Evolutionary conservation across 2,329 filamentous ascomycete genomes (phyloP), one percentile per base, ranked within the genome.

Genomic region (Scleromitrula shiraiana): DNA sequence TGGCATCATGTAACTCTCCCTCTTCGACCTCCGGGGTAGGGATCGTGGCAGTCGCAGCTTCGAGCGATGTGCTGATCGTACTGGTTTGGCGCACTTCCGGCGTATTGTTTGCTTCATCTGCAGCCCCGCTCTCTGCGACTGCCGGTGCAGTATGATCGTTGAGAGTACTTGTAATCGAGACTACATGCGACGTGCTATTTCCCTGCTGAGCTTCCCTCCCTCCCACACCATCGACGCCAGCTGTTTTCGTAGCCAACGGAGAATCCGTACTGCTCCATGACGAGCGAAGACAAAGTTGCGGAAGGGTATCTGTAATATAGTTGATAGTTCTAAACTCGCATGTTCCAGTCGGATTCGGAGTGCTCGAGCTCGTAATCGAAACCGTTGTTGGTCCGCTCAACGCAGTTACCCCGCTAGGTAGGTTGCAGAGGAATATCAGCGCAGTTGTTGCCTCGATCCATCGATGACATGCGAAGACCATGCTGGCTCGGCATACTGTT

Each of bases 1-100:
- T 83, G 38, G 83, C 78, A 56, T 87, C 85, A 26, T 62, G 57
- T 23, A 64, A 46, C 49, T 64, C 61, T 22, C 56, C 60, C 7
- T 50, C 51, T 19, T 62, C 59, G 2, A 53, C 45, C 36, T 59
- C 54, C 14, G 47, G 46, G 6, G 50, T 42, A 15, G 52, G 45
- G 17, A 41, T 40, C 12, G 41, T 41, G 23, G 36, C 23, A 19
- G 27, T 27, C 5, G 20, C 22, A 15, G 46, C 40, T 8, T 47
- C 50, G 19, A 35, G 35, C 27, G 38, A 23, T 12, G 42, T 24
- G 33, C 38, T 38, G 15, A 33, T 41, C 3, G 46, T 44, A 33
- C 24, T 49, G 20, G 50, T 30, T 20, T 38, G 37, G 22, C 38
- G 3, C 19, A 27, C 44, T 8, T 41, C 38, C 12, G 46, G 27